A percentile compares a stretch with the other conserved stretches of the same genome.
phyloP scores from a whole-genome alignment of 768 basidiomycete species.

The Candolleomyces efflorescens region DNA sequence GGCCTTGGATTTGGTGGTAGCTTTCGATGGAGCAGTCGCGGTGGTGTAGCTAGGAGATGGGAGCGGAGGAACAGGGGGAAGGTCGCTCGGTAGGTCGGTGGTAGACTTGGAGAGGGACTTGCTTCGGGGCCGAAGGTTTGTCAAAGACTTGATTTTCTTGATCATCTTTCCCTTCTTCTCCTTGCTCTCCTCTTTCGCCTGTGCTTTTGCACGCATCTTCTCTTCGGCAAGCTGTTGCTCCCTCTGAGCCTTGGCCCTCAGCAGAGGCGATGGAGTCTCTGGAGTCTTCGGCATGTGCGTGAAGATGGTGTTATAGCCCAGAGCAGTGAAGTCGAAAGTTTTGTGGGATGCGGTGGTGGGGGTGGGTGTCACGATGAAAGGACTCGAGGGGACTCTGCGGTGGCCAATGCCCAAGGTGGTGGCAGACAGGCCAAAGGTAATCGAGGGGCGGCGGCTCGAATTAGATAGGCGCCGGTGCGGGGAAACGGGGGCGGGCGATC shows the following conservation, averaged over 20 bases:
- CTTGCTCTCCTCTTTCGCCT: conserved; percentile 8
- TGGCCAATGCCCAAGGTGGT: conserved; percentile 26
- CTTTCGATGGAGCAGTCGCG: conserved; percentile 13
- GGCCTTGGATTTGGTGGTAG: conserved; percentile 6
- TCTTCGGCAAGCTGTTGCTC: conserved; percentile 12
- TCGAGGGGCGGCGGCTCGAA: conserved; percentile 17
- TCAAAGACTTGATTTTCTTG: conserved; percentile 13
- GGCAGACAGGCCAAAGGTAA: conserved; percentile 6
- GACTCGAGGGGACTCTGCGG: conserved; percentile 37
- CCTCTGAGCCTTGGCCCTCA: conserved; percentile 16
- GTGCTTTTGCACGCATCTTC: conserved; percentile 11
- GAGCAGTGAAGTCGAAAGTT: conserved; percentile 53
- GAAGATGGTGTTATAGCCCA: conserved; percentile 67
- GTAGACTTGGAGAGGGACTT: conserved; percentile 4
- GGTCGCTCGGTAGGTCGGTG: background rate
- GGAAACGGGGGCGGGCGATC: conserved; percentile 50
- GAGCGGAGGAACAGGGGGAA: background rate
- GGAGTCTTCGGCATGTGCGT: conserved; percentile 54
- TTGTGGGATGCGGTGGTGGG: conserved; percentile 44
- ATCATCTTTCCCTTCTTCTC: conserved; percentile 7
- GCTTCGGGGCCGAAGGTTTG: conserved; percentile 6
- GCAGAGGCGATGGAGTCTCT: conserved; percentile 33
- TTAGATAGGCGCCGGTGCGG: conserved; percentile 30
- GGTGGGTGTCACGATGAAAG: conserved; percentile 44
- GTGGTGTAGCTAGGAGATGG: conserved; percentile 1